Percentiles rank a stretch among this genome's conserved stretches.
Evolutionary conservation across 257 asterid genomes (phyloP).

Genomic region (Apocynum venetum): DNA sequence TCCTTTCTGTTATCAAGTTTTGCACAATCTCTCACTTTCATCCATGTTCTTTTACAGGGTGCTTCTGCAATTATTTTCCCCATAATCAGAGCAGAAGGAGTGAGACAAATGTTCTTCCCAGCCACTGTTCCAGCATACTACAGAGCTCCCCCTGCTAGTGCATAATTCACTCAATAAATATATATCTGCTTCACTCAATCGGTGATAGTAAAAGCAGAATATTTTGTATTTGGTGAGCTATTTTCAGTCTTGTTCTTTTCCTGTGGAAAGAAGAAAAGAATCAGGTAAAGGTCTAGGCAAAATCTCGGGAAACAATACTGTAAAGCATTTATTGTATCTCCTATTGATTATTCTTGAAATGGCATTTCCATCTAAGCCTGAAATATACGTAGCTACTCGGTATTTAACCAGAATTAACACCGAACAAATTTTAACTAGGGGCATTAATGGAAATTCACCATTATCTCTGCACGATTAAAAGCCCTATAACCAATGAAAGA

Average conservation of each 20-base stretch:
- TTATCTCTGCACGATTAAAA: too few relatives aligned
- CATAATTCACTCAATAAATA: neutral
- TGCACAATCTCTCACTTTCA: neutral
- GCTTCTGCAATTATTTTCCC: conserved; percentile 73
- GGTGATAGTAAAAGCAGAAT: neutral
- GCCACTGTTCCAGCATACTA: conserved; percentile 67
- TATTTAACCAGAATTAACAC: too few relatives aligned
- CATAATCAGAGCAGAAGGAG: conserved; percentile 65
- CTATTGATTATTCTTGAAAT: neutral
- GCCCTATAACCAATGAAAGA: too few relatives aligned
- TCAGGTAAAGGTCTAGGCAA: conserved; percentile 2
- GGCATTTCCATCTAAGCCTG: neutral
- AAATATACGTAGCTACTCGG: neutral
- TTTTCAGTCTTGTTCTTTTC: neutral
- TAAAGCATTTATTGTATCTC: conserved; percentile 1
- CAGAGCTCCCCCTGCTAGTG: conserved; percentile 49
- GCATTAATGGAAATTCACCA: too few relatives aligned
- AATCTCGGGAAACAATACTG: neutral
- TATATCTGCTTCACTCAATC: neutral
- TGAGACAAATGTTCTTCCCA: conserved; percentile 75
- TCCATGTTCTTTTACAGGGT: conserved; percentile 29
- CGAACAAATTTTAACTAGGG: too few relatives aligned
- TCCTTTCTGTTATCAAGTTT: neutral
- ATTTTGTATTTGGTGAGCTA: neutral
- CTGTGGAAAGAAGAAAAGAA: neutral